Evolutionary conservation across 345 rosid species (phyloP), one percentile per base, ranked within the genome.

Genomic region (rapeseed (Brassica napus)): DNA sequence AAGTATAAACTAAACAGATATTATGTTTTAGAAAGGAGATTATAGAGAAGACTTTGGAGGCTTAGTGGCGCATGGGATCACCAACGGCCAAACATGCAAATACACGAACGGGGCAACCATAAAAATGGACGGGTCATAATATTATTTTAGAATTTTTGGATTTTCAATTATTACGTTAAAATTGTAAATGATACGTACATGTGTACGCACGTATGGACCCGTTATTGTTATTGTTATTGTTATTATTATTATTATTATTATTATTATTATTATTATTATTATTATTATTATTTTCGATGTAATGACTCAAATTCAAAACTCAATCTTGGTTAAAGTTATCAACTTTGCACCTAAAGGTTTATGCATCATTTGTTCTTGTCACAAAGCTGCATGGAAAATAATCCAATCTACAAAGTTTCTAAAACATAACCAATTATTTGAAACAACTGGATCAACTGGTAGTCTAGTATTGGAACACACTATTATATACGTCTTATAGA

Each of bases 21-120:
- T 73, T 79, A 73, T 47, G 52, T 60, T 21, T 9, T 75, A 52
- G 3, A 55, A 75, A 23, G 9, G 72, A 9, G 32, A 32, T 42
- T 65, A 31, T 23, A 66, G 77, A 85, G 86, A 54, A 84, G 83
- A 82, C 64, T 24, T 32, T 71, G 47, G 9, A 21, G n/a, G 83
- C 0, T 86, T 86, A 88, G 89, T 81, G 96, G 90, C 96, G 92
- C 76, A 79, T 86, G 86, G 90, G 81, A 81, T 16, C 68, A 73
- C 90, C 86, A 88, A 85, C 14, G 76, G 90, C 85, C 91, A 89
- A 74, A 28, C 28, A 89, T 71, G 47, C 35, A 47, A 81, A 42
- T 11, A 58, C 10, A 79, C 59, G 34, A 81, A 59, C 74, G 89
- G 87, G 88, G 85, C 85, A 81, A 81, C 61, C 76, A 65, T 54